Evolutionary conservation across 768 basidiomycete genomes (phyloP).

Genomic region (Leccinum subgranulosum): DNA sequence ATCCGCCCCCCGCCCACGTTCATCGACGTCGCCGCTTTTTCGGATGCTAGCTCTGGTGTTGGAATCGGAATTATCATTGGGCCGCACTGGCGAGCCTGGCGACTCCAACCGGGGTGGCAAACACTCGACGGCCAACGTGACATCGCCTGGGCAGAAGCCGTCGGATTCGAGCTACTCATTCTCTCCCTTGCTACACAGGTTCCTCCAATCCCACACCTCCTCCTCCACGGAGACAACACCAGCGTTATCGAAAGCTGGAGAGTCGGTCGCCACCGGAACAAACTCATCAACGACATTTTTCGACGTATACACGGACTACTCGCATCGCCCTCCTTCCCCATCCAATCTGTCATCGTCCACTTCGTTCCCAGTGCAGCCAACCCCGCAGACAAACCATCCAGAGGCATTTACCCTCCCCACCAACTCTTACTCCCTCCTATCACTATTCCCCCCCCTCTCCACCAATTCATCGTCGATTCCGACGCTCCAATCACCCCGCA

Average conservation of each 20-base stretch:
- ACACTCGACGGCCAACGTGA: not conserved
- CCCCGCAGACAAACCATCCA: not conserved
- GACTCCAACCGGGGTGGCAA: conserved; percentile 12
- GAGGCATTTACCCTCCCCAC: not conserved
- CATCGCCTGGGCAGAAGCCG: conserved; percentile 20
- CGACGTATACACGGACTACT: not conserved
- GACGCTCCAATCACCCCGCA: no score
- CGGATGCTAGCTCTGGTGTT: not conserved
- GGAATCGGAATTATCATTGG: not conserved
- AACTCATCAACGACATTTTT: not conserved
- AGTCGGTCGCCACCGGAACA: not conserved
- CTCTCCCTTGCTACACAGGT: not conserved
- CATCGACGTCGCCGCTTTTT: not conserved
- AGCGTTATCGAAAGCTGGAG: not conserved
- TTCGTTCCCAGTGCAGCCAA: not conserved
- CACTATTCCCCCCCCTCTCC: no score
- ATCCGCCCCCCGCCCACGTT: not conserved
- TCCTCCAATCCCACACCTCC: not conserved
- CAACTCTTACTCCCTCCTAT: no score
- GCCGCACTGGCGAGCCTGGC: not conserved
- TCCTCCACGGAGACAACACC: not conserved
- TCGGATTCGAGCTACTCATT: conserved; percentile 1
- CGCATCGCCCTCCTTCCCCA: not conserved
- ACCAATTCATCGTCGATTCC: no score
- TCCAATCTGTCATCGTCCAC: not conserved